Base-by-base conservation (phyloP, 768 basidiomycete genomes). In the Floccularia luteovirens region DNA sequence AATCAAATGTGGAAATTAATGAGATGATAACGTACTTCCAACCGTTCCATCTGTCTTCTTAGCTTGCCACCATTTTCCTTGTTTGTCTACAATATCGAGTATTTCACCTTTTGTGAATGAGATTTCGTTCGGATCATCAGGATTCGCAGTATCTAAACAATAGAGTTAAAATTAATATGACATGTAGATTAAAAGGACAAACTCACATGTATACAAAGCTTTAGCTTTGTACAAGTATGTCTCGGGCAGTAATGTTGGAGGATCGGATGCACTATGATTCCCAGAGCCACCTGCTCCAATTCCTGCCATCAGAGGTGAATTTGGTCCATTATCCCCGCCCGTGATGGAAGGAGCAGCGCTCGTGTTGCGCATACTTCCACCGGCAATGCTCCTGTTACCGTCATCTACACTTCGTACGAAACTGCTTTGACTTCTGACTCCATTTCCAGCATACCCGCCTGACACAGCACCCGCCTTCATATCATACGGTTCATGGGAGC, bases 121-220 rank as follows among this genome's bases (percentile, higher is more conserved):
- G 28, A 99, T 85, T 63, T 99, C 96, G 55, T 89, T 96, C 10
- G 93, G 89, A 59, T 99, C 96, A 43, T 97, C 93, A 21, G 86
- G 68, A 2, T 87, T 90, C n/a, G 92, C 94, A 36, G 75, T 77
- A 66, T 99, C 94, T 98, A 61, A 21, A 30, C 27, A 48, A 48
- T 36, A 13, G 27, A 39, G 47, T 62, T 20, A 57, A 52, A 46
- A 50, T 30, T 44, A 16, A 35, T 42, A 31, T 43, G 45, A 41
- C 27, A 38, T 38, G 39, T 48, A 34, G 37, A 17, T 2, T 31
- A 21, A 40, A 43, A 48, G 16, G 36, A 43, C 32, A 44, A 41
- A 37, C 12, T 67, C 53, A 93, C 91, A 96, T 39, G 84, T 76
- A 68, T 93, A 96, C 40, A 93, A 63, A 5, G 91, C 91, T 55